A percentile compares a stretch with the other conserved stretches of the same genome.
These are phyloP conservation scores for Linderina pennispora DNA, from an alignment of 192 early-diverging fungal genomes.

Conservation along the genomic window DNA sequence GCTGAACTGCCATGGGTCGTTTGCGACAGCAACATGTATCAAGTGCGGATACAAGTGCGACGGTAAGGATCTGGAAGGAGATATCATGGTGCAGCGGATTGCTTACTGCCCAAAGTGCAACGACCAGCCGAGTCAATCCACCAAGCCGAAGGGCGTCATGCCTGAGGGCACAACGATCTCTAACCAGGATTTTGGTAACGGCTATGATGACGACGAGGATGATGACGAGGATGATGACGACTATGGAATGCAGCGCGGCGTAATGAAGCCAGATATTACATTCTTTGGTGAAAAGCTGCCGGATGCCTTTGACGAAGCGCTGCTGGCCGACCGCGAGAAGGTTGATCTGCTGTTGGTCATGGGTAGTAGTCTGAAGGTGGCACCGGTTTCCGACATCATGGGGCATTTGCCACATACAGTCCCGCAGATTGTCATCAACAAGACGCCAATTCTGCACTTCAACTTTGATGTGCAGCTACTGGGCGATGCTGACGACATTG, in stretches of 20 bases:
- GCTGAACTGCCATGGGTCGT: constrained; percentile 94
- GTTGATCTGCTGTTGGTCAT: constrained; percentile 92
- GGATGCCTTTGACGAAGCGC: constrained; percentile 64
- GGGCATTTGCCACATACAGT: constrained; percentile 71
- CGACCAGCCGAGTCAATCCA: constrained; percentile 3
- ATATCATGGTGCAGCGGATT: constrained; percentile 69
- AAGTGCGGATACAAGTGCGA: constrained; percentile 69
- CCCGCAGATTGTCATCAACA: constrained; percentile 90
- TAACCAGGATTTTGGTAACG: too few species aligned
- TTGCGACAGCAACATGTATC: constrained; percentile 89
- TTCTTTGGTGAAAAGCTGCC: constrained; percentile 97
- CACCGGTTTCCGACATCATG: constrained; percentile 90
- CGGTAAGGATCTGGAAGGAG: constrained; percentile 73
- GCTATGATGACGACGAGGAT: constrained; percentile 16
- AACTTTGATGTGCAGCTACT: constrained; percentile 86
- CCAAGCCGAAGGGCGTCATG: not conserved
- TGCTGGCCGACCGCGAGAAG: constrained; percentile 64
- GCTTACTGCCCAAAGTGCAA: constrained; percentile 72
- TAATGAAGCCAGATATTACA: constrained; percentile 96
- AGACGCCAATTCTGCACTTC: constrained; percentile 77
- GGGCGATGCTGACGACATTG: constrained; percentile 81
- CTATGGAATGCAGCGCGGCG: constrained; percentile 38
- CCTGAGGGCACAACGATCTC: too few species aligned
- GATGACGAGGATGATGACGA: constrained; percentile 55
- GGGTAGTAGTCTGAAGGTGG: constrained; percentile 92